Percentiles rank a stretch among this genome's conserved stretches.
phyloP scores from a whole-genome alignment of 2,329 filamentous ascomycete species.

The Penicillium corylophilum region DNA sequence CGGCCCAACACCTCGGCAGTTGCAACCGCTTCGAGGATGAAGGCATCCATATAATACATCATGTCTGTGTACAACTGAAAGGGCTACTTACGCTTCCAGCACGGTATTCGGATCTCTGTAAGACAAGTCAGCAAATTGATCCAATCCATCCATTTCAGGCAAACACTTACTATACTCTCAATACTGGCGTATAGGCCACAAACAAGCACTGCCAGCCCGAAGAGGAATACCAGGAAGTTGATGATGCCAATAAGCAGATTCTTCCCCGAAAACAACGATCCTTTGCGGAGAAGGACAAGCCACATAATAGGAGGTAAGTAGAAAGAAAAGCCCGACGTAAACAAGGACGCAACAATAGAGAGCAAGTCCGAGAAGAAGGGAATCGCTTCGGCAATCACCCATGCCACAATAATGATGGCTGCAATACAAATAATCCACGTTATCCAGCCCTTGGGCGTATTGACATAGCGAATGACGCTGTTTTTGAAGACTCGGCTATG shows the following conservation, averaged over 20 bases:
- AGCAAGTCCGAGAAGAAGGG: conserved; percentile 73
- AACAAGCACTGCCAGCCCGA: conserved; percentile 70
- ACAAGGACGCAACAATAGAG: conserved; percentile 58
- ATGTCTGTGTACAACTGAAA: conserved; percentile 2
- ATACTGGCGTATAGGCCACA: conserved; percentile 71
- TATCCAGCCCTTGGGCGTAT: conserved; percentile 30
- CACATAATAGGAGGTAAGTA: conserved; percentile 54
- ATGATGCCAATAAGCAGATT: conserved; percentile 38
- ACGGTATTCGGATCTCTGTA: not conserved
- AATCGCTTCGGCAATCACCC: conserved; percentile 79
- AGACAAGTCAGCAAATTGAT: not conserved
- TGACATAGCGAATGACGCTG: conserved; percentile 30
- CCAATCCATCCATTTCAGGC: not conserved
- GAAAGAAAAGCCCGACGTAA: conserved; percentile 86
- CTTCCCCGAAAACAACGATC: not conserved
- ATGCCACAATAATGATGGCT: conserved; percentile 70
- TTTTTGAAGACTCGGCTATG: conserved; percentile 29
- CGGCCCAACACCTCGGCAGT: not conserved
- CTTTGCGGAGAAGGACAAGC: conserved; percentile 21
- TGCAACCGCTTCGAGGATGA: not conserved
- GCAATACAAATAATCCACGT: conserved; percentile 26
- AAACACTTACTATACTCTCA: conserved; percentile 27
- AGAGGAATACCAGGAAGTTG: conserved; percentile 68
- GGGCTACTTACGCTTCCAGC: not conserved
- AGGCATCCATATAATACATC: not conserved